phyloP scores from a whole-genome alignment of 2,329 filamentous ascomycete species.

The Trichoderma oligosporum region DNA sequence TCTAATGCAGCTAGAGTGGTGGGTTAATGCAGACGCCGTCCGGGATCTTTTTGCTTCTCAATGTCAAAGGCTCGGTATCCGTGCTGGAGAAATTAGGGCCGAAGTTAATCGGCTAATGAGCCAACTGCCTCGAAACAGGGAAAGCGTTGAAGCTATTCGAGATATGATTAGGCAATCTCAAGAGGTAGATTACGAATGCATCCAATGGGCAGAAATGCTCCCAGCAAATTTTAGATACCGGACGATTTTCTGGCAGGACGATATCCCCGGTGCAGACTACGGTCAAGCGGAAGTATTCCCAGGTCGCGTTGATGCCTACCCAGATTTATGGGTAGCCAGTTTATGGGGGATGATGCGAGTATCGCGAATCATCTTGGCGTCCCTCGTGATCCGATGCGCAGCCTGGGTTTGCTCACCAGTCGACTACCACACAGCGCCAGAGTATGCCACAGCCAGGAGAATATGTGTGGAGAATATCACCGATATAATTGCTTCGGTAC shows the following conservation, averaged over 20 bases:
- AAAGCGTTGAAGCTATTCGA: constrained; percentile 49
- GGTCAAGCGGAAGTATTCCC: constrained; percentile 54
- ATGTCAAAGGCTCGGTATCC: constrained; percentile 52
- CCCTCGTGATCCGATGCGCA: constrained; percentile 54
- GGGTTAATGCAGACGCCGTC: constrained; percentile 49
- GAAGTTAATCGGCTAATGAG: constrained; percentile 51
- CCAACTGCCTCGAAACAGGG: constrained; percentile 43
- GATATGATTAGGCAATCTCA: constrained; percentile 51
- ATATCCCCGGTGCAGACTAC: constrained; percentile 51
- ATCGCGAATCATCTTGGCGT: constrained; percentile 52
- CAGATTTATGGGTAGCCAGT: constrained; percentile 56
- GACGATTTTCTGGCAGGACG: constrained; percentile 55
- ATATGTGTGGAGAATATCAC: constrained; percentile 51
- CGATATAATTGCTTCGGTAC: constrained; percentile 59
- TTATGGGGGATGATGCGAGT: constrained; percentile 55
- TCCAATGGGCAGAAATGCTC: constrained; percentile 48
- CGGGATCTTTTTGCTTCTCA: constrained; percentile 46
- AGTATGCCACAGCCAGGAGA: constrained; percentile 54
- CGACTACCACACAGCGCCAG: constrained; percentile 59
- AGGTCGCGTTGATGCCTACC: constrained; percentile 57
- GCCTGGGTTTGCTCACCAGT: constrained; percentile 59
- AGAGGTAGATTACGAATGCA: constrained; percentile 49
- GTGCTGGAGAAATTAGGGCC: constrained; percentile 52
- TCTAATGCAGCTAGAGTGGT: constrained; percentile 55
- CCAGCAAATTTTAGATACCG: constrained; percentile 49